A percentile compares a stretch with the other conserved stretches of the same genome.
Evolutionary conservation across 352 stramenopile genomes (phyloP).

Genomic region (Globisporangium abappressorium): DNA sequence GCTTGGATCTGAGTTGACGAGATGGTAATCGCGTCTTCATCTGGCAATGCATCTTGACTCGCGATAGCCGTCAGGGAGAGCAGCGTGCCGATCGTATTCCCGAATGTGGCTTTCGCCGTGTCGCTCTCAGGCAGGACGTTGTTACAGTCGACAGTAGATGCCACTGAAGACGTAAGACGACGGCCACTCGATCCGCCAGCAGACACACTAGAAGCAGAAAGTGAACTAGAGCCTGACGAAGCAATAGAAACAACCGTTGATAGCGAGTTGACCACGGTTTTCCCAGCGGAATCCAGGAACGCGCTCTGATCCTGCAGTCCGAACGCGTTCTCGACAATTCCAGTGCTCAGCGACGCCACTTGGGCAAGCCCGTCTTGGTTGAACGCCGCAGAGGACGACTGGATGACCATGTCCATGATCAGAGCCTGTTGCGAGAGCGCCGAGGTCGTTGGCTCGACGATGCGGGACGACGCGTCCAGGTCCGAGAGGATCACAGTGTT

Average conservation of each 20-base stretch:
- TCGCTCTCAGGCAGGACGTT: slow-evolving; percentile 18
- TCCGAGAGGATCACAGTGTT: slow-evolving; percentile 47
- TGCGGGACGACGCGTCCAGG: slow-evolving; percentile 22
- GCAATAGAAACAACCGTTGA: slow-evolving; percentile 36
- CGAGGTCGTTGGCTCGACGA: slow-evolving; percentile 38
- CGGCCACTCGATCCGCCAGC: background rate
- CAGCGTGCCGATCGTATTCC: slow-evolving; percentile 40
- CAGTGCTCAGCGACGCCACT: slow-evolving; percentile 37
- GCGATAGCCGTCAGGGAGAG: slow-evolving; percentile 49
- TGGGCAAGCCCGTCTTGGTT: slow-evolving; percentile 25
- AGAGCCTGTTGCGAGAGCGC: slow-evolving; percentile 52
- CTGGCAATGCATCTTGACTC: slow-evolving; percentile 43
- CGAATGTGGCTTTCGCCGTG: slow-evolving; percentile 22
- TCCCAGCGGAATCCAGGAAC: slow-evolving; percentile 41
- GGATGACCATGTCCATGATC: slow-evolving; percentile 43
- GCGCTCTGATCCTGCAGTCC: slow-evolving; percentile 27
- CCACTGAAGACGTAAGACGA: slow-evolving; percentile 11
- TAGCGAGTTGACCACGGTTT: slow-evolving; percentile 42
- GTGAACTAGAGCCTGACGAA: background rate
- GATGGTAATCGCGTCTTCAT: slow-evolving; percentile 33
- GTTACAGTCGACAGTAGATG: slow-evolving; percentile 12
- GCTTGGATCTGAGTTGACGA: slow-evolving; percentile 29
- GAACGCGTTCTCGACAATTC: slow-evolving; percentile 47
- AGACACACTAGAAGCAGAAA: background rate
- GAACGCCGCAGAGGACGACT: slow-evolving; percentile 35